Base-by-base conservation (phyloP, 2,329 filamentous ascomycete genomes). In the Xylariomycetidae sp. region DNA sequence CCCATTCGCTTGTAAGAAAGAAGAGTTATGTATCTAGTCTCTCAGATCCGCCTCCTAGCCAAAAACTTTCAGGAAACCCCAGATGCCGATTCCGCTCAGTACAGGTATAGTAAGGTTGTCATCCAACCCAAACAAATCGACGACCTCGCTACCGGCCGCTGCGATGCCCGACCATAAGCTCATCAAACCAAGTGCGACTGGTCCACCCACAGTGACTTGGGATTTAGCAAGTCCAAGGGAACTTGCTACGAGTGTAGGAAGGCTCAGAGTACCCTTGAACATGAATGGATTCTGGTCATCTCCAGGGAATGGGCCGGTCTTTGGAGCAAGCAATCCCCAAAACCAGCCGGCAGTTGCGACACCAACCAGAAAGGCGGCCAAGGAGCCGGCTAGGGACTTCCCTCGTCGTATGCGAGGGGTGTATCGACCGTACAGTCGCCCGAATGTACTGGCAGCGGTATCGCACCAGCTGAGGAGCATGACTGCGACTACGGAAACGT, bases 101-200 rank as follows among this genome's bases (percentile, higher is more conserved):
- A 94, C 80, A 3, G 92, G 92, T 59, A 98, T 98, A 31, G 90
- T 97, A 50, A 98, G 69, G 62, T 98, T 98, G 64, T 98, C 92
- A 54, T 98, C 92, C 85, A 88, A 89, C 30, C 88, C 87, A 57
- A 88, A 96, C 1, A 97, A 54, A 63, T 98, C 88, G 28, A 95
- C 72, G 12, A 90, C 84, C 63, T 98, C 92, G 53, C 88, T 96
- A 27, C 81, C 80, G 36, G 88, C 87, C 26, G 88, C 92, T 33
- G 90, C 78, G 27, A 97, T 63, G n/a, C 92, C 92, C 6, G 89
- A 89, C 66, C 85, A 87, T 25, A 95, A 45, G 54, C 88, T 87
- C 77, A 97, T 80, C 38, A 87, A 67, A 4, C 79, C 82, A 22
- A 97, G 69, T 2, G 92, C 92, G 40, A 82, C 48, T 2, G 74